These are phyloP conservation scores for Hortiboletus campestris DNA, from an alignment of 768 basidiomycete species.

Conservation along the genomic window DNA sequence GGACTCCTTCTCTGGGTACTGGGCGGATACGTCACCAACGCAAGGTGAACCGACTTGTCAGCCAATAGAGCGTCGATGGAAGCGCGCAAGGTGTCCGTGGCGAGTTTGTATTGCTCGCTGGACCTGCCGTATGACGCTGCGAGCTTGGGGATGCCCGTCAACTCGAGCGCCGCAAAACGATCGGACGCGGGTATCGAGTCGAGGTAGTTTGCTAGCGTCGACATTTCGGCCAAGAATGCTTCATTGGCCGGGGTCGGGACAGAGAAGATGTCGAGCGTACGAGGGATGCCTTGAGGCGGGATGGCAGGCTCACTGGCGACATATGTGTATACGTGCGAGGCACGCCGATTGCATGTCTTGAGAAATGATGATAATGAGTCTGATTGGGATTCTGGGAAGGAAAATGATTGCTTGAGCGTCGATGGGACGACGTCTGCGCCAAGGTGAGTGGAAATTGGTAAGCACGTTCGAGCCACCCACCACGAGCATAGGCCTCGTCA, in stretches of 20 bases:
- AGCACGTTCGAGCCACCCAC: conserved; percentile 36
- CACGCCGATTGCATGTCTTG: conserved; percentile 57
- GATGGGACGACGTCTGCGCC: conserved; percentile 55
- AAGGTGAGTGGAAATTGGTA: neutral
- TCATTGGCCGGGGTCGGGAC: conserved; percentile 38
- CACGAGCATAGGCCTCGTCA: conserved; percentile 52
- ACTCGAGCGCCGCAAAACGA: conserved; percentile 62
- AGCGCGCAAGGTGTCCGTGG: conserved; percentile 44
- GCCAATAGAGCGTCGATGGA: conserved; percentile 45
- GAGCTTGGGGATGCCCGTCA: conserved; percentile 50
- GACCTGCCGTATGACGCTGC: conserved; percentile 44
- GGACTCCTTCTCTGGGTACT: conserved; percentile 38
- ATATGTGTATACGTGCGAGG: conserved; percentile 54
- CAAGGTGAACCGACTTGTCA: conserved; percentile 43
- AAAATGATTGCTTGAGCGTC: conserved; percentile 49
- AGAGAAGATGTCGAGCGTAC: conserved; percentile 42
- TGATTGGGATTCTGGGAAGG: conserved; percentile 30
- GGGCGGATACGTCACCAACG: conserved; percentile 49
- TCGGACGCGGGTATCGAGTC: conserved; percentile 34
- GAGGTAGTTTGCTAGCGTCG: conserved; percentile 53
- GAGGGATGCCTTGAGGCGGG: conserved; percentile 30
- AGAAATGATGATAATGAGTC: conserved; percentile 49
- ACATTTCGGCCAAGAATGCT: conserved; percentile 40
- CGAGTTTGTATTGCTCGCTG: conserved; percentile 55
- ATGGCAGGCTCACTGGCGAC: conserved; percentile 42